These are phyloP conservation scores for Trypanosoma vivax DNA, from an alignment of 208 protist genomes.

Conservation along the genomic window DNA sequence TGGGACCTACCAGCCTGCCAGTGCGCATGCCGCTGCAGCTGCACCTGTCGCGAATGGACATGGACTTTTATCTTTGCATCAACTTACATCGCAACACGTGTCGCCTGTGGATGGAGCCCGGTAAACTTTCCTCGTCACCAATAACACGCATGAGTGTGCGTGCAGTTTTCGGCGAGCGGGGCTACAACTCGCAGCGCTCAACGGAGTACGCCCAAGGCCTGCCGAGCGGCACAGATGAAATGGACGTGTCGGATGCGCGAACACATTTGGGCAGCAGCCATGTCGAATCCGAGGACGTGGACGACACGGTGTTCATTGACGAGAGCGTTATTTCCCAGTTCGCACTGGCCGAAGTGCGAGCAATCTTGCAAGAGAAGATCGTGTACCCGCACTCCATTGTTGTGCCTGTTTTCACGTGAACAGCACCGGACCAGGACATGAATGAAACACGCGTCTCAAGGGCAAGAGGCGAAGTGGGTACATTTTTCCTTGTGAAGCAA, in stretches of 20 bases:
- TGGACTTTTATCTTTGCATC: slow-evolving; percentile 71
- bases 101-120: slow-evolving; percentile 63
- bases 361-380: slow-evolving; percentile 57
- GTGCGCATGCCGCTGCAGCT: slow-evolving; percentile 61
- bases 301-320: slow-evolving; percentile 50
- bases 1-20: slow-evolving; percentile 35
- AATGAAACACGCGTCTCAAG: too few relatives aligned
- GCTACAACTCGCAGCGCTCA: background rate
- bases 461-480: too few relatives aligned
- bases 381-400: slow-evolving; percentile 66
- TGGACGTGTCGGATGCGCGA: slow-evolving; percentile 17
- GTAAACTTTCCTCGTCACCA: slow-evolving; percentile 50
- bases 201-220: background rate
- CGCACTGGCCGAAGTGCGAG: slow-evolving; percentile 57
- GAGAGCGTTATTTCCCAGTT: slow-evolving; percentile 63
- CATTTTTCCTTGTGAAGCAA: too few relatives aligned
- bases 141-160: slow-evolving; percentile 59
- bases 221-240: slow-evolving; percentile 6
- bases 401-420: slow-evolving; percentile 28
- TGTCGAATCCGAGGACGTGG: slow-evolving; percentile 24
- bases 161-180: slow-evolving; percentile 44
- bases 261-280: slow-evolving; percentile 24
- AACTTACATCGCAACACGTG: slow-evolving; percentile 54
- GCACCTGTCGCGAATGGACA: slow-evolving; percentile 52
- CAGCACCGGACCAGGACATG: too few relatives aligned